A percentile compares a stretch with the other conserved stretches of the same genome.
These are phyloP conservation scores for Sphagnum tenellum DNA, from an alignment of 225 moss, liverwort and hornwort species.

Conservation along the genomic window DNA sequence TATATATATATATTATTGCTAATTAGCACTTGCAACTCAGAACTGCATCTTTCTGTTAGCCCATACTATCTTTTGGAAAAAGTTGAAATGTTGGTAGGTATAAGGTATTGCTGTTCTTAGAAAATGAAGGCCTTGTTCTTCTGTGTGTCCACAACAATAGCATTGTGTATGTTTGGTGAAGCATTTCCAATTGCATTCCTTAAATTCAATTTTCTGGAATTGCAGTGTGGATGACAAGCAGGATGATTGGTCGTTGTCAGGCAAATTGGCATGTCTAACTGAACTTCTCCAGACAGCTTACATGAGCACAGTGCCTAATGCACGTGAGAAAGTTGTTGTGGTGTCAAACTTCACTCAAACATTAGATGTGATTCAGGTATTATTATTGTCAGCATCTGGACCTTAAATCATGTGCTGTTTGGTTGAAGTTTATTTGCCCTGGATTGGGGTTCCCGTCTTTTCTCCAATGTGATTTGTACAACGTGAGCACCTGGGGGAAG, in stretches of 20 bases:
- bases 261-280: conserved; percentile 55
- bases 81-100: too few relatives aligned
- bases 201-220: conserved; percentile 5
- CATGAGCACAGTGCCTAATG: conserved; percentile 12
- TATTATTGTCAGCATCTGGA: too few relatives aligned
- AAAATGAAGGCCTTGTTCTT: too few relatives aligned
- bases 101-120: too few relatives aligned
- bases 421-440: too few relatives aligned
- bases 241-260: conserved; percentile 53
- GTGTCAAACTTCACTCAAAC: conserved; percentile 90
- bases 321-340: conserved; percentile 63
- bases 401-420: too few relatives aligned
- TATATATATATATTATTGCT: neutral
- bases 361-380: conserved; percentile 69
- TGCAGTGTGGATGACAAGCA: conserved; percentile 22
- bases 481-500: too few relatives aligned
- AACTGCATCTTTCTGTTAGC: too few relatives aligned
- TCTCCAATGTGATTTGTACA: too few relatives aligned
- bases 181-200: neutral
- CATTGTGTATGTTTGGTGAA: neutral
- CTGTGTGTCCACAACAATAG: neutral
- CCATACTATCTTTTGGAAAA: too few relatives aligned
- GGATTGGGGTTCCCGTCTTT: too few relatives aligned
- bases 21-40: too few relatives aligned
- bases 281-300: conserved; percentile 29